A percentile compares a stretch with the other conserved stretches of the same genome.
Evolutionary conservation across 2,329 filamentous ascomycete species (phyloP).

Genomic region (Pseudogymnoascus sp.): DNA sequence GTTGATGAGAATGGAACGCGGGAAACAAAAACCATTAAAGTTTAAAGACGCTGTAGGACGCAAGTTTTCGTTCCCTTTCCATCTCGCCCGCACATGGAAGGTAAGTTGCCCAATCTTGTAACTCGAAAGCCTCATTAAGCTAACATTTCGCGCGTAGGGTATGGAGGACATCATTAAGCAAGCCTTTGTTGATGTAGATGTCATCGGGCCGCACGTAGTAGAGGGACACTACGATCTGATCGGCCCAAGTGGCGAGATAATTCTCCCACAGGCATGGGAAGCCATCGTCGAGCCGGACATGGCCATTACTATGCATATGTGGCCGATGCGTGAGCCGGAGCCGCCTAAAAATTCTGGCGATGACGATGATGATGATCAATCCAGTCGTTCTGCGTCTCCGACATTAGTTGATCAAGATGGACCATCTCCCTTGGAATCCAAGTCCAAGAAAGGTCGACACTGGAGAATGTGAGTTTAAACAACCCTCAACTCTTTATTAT

Average conservation of each 20-base stretch:
- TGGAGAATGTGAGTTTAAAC: background rate
- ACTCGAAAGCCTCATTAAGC: slow-evolving; percentile 9
- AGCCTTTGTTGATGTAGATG: slow-evolving; percentile 69
- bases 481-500: background rate
- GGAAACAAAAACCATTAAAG: slow-evolving; percentile 59
- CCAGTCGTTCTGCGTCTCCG: background rate
- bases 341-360: background rate
- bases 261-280: slow-evolving; percentile 70
- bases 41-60: slow-evolving; percentile 87
- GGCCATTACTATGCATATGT: slow-evolving; percentile 57
- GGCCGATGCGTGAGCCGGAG: slow-evolving; percentile 43
- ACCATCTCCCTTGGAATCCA: background rate
- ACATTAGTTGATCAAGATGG: background rate
- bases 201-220: slow-evolving; percentile 61
- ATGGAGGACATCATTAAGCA: slow-evolving; percentile 79
- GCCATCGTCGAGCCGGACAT: slow-evolving; percentile 70
- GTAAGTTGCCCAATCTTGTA: slow-evolving; percentile 1
- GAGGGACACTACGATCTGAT: slow-evolving; percentile 71
- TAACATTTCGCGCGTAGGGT: slow-evolving; percentile 41
- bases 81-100: slow-evolving; percentile 69
- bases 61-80: slow-evolving; percentile 83
- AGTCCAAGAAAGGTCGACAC: background rate
- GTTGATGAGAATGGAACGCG: slow-evolving; percentile 31
- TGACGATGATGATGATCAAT: background rate
- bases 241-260: slow-evolving; percentile 64